Conservation (phyloP, 73 alveolate genomes). For the Tetrahymena malaccensis region DNA sequence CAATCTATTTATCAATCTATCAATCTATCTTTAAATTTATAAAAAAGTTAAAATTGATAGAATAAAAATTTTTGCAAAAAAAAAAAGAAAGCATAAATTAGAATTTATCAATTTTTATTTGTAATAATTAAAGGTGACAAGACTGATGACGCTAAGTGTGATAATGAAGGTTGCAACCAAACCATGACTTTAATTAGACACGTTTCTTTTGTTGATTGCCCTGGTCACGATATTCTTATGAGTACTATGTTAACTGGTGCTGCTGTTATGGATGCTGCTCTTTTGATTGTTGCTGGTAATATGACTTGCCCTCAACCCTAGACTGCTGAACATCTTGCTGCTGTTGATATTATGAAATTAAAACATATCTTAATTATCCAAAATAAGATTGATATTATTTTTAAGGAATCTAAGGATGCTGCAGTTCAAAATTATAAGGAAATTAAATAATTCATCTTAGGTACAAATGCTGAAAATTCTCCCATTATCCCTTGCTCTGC, state of each 20-base stretch:
- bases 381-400: slow-evolving; percentile 47
- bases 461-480: slow-evolving; percentile 94
- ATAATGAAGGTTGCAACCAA: slow-evolving; percentile 53
- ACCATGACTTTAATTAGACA: slow-evolving; percentile 87
- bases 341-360: slow-evolving; percentile 97
- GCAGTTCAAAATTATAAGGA: slow-evolving; percentile 87
- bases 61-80: neutral
- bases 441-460: slow-evolving; percentile 89
- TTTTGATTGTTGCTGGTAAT: slow-evolving; percentile 90
- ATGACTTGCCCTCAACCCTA: slow-evolving; percentile 97
- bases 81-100: no score
- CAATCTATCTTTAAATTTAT: neutral
- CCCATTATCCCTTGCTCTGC: slow-evolving; percentile 98
- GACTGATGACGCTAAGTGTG: slow-evolving; percentile 74
- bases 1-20: no score
- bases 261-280: slow-evolving; percentile 98
- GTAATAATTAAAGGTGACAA: slow-evolving; percentile 10
- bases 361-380: slow-evolving; percentile 91
- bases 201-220: slow-evolving; percentile 97
- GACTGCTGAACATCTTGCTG: slow-evolving; percentile 99
- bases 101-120: neutral
- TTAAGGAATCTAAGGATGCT: slow-evolving; percentile 50
- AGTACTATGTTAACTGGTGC: slow-evolving; percentile 98
- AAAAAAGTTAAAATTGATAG: neutral
- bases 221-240: slow-evolving; percentile 98